A percentile compares a stretch with the other conserved stretches of the same genome.
These are phyloP conservation scores for Auricularia heimuer DNA, from an alignment of 768 basidiomycete genomes.

Conservation along the genomic window DNA sequence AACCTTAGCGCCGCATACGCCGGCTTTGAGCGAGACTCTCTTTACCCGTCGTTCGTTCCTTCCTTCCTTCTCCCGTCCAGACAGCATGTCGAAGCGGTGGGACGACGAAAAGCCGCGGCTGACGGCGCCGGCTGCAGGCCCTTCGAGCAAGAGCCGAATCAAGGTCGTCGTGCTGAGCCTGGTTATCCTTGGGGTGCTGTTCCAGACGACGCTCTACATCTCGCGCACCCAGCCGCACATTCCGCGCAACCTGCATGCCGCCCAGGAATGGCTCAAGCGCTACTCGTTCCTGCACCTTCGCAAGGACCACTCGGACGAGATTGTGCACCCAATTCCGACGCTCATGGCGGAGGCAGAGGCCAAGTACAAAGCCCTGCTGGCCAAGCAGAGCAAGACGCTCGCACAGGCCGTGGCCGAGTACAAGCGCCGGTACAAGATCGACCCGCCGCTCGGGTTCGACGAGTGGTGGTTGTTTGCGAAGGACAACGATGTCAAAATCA, in stretches of 20 bases:
- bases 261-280: not conserved
- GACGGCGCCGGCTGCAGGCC: not conserved
- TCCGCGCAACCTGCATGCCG: not conserved
- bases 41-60: too few relatives aligned
- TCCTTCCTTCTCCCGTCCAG: too few relatives aligned
- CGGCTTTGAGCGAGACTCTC: too few relatives aligned
- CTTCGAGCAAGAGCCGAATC: not conserved
- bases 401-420: constrained; percentile 76
- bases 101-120: not conserved
- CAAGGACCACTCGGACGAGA: not conserved
- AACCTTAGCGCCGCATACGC: too few relatives aligned
- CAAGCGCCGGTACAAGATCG: constrained; percentile 57
- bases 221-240: not conserved
- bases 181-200: not conserved
- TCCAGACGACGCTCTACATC: constrained; percentile 2
- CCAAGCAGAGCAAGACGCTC: constrained; percentile 71
- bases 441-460: constrained; percentile 87
- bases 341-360: constrained; percentile 78
- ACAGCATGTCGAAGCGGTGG: not conserved
- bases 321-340: constrained; percentile 67
- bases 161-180: constrained; percentile 2
- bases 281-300: not conserved
- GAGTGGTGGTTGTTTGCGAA: constrained; percentile 78
- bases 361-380: constrained; percentile 56
- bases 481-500: constrained; percentile 61